phyloP scores from a whole-genome alignment of 1,284 basidiomycete genomes.

The Papiliotrema laurentii region DNA sequence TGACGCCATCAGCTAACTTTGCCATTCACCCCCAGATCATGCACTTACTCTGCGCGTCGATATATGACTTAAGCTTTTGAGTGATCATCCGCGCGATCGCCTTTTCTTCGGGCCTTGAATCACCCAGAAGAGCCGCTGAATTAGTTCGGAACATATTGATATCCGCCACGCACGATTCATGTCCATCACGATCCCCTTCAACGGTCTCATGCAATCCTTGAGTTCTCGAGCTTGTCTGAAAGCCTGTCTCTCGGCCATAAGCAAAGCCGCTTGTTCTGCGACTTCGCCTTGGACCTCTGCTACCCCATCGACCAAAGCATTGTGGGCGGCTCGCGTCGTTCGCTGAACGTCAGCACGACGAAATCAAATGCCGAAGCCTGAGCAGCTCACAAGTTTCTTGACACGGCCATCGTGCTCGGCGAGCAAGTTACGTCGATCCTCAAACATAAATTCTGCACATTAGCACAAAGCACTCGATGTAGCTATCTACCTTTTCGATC shows the following conservation, averaged over 20 bases:
- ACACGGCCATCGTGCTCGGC: slow-evolving; percentile 26
- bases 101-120: slow-evolving; percentile 19
- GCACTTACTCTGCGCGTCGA: slow-evolving; percentile 24
- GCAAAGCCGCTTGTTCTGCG: slow-evolving; percentile 20
- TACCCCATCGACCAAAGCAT: slow-evolving; percentile 18
- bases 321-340: slow-evolving; percentile 25
- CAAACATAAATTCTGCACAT: slow-evolving; percentile 36
- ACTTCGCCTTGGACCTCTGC: slow-evolving; percentile 20
- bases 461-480: neutral
- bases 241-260: slow-evolving; percentile 36
- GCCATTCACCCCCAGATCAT: neutral
- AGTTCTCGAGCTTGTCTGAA: slow-evolving; percentile 32
- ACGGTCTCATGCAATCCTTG: slow-evolving; percentile 31
- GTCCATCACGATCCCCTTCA: slow-evolving; percentile 38
- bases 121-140: slow-evolving; percentile 14
- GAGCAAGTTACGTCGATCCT: slow-evolving; percentile 32
- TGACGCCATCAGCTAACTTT: slow-evolving; percentile 4
- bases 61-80: slow-evolving; percentile 15
- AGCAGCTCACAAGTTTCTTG: slow-evolving; percentile 22
- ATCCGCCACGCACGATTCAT: slow-evolving; percentile 26
- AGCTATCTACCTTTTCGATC: slow-evolving; percentile 37
- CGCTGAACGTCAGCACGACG: slow-evolving; percentile 13
- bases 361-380: neutral
- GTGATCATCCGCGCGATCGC: slow-evolving; percentile 17
- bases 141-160: too few relatives aligned